Conservation (phyloP, 345 rosid species). For the Diplotaxis tenuifolia region DNA sequence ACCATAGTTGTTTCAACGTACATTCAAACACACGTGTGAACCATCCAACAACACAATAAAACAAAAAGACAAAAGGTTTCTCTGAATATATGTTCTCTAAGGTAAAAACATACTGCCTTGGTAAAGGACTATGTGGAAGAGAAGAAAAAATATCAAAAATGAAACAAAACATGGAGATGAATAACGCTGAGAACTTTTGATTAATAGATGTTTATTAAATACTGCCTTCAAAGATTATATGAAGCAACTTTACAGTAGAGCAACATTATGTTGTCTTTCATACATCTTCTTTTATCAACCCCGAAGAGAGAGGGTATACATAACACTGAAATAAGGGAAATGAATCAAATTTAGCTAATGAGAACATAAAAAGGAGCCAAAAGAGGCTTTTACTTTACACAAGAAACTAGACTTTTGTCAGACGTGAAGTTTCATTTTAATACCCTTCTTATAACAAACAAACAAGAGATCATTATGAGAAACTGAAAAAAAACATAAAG, state of each 20-base stretch:
- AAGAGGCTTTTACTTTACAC: conserved; percentile 47
- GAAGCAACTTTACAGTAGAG: conserved; percentile 51
- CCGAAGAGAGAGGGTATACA: conserved; percentile 24
- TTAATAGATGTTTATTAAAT: conserved; percentile 23
- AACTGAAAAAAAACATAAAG: conserved; percentile 26
- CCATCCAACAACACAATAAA: neutral
- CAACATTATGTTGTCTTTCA: conserved; percentile 36
- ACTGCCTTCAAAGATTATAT: conserved; percentile 41
- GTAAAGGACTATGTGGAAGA: neutral
- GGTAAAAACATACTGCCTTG: conserved; percentile 60
- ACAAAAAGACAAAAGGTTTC: neutral
- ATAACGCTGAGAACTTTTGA: conserved; percentile 9
- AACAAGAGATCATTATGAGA: conserved; percentile 38
- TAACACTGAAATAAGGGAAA: conserved; percentile 33
- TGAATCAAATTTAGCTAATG: conserved; percentile 33
- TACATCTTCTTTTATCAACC: conserved; percentile 36
- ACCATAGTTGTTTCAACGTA: conserved; percentile 32
- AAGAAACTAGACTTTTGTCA: conserved; percentile 37
- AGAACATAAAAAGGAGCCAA: conserved; percentile 34
- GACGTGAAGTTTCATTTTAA: conserved; percentile 36
- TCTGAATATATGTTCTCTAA: conserved; percentile 47
- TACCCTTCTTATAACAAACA: conserved; percentile 40
- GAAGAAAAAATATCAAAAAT: neutral
- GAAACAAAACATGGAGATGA: conserved; percentile 6
- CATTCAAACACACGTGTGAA: conserved; percentile 16